Evolutionary conservation across 2,329 filamentous ascomycete genomes (phyloP).

Genomic region (Ustilaginoidea virens): DNA sequence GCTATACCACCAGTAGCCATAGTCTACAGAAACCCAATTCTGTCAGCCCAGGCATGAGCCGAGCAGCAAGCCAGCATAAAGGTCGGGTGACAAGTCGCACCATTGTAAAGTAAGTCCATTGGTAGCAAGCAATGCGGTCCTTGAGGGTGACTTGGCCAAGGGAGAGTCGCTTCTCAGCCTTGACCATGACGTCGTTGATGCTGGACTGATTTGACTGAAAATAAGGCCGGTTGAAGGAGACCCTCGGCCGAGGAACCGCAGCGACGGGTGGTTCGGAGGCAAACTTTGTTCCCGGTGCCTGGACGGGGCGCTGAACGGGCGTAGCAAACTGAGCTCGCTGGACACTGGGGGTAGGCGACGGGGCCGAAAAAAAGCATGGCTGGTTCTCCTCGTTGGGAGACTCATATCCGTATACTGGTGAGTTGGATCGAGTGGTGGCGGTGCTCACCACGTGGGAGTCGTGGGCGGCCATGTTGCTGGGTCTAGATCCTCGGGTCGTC

Average conservation of each 20-base stretch:
- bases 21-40: too few relatives aligned
- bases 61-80: too few relatives aligned
- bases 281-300: not conserved
- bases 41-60: too few relatives aligned
- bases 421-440: slow-evolving; percentile 5
- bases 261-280: slow-evolving; percentile 1
- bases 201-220: slow-evolving; percentile 6
- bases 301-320: not conserved
- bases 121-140: slow-evolving; percentile 35
- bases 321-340: not conserved
- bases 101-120: slow-evolving; percentile 67
- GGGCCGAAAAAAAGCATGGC: slow-evolving; percentile 13
- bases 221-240: not conserved
- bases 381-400: slow-evolving; percentile 20
- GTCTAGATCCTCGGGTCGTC: slow-evolving; percentile 31
- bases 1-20: slow-evolving; percentile 41
- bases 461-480: slow-evolving; percentile 17
- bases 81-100: too few relatives aligned
- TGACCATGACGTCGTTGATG: slow-evolving; percentile 20
- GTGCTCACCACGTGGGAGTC: not conserved
- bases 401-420: slow-evolving; percentile 17
- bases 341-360: slow-evolving; percentile 5
- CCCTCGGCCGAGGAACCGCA: not conserved
- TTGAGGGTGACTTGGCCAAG: slow-evolving; percentile 25
- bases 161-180: slow-evolving; percentile 11